phyloP scores from a whole-genome alignment of 139 green algal genomes.

The Tetradesmus lagerheimii region DNA sequence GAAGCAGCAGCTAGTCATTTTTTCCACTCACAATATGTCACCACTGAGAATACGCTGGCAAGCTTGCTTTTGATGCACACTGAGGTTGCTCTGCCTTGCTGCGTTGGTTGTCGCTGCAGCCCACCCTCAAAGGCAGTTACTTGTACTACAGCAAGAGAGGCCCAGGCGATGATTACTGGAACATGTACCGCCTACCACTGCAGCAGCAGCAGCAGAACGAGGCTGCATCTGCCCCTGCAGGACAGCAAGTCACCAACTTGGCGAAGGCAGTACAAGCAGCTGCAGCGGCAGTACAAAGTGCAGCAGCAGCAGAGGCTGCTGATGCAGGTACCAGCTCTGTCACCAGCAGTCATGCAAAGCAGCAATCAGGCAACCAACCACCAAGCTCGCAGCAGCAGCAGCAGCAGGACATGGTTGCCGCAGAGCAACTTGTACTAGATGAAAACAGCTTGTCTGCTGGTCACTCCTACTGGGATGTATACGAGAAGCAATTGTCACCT shows the following conservation, averaged over 20 bases:
- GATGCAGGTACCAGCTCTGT: neutral
- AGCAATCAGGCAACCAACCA: neutral
- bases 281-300: neutral
- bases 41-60: too few relatives aligned
- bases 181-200: neutral
- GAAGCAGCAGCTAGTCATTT: too few relatives aligned
- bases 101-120: neutral
- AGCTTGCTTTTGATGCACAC: neutral
- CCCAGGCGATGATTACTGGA: constrained; percentile 50
- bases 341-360: neutral
- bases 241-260: neutral
- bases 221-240: neutral
- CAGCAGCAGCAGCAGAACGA: neutral
- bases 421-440: constrained; percentile 45
- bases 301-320: neutral
- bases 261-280: constrained; percentile 10
- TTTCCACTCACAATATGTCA: too few relatives aligned
- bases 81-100: too few relatives aligned
- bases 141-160: constrained; percentile 37
- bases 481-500: neutral
- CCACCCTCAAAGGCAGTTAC: neutral
- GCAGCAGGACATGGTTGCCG: neutral
- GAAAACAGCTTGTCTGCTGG: constrained; percentile 34
- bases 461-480: constrained; percentile 43
- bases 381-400: neutral